Percentiles rank a stretch among this genome's conserved stretches.
Conservation (phyloP, 2,329 filamentous ascomycete genomes). For the Fusarium napiforme region DNA sequence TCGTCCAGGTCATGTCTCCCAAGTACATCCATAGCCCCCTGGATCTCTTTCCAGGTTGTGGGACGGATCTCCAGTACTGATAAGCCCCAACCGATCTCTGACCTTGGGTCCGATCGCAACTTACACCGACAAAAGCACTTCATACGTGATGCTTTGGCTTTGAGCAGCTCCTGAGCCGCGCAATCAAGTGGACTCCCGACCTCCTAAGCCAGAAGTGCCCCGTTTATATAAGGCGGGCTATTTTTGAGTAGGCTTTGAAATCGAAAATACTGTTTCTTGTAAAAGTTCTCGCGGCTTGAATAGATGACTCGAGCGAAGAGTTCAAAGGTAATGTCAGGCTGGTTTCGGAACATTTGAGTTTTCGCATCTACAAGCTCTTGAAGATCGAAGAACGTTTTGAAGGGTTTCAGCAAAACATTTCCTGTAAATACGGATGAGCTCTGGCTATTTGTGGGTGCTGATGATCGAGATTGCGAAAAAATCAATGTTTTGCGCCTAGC, state of each 20-base stretch:
- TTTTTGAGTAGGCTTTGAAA: slow-evolving; percentile 71
- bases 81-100: slow-evolving; percentile 42
- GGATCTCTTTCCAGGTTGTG: slow-evolving; percentile 47
- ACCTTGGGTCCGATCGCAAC: slow-evolving; percentile 32
- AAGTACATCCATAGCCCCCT: slow-evolving; percentile 37
- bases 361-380: slow-evolving; percentile 67
- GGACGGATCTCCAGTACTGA: slow-evolving; percentile 43
- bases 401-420: slow-evolving; percentile 27
- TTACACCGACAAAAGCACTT: slow-evolving; percentile 51
- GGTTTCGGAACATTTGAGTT: slow-evolving; percentile 43
- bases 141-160: slow-evolving; percentile 9
- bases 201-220: slow-evolving; percentile 45
- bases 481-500: background rate
- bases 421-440: background rate
- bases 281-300: slow-evolving; percentile 64
- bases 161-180: slow-evolving; percentile 41
- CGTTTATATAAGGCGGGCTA: slow-evolving; percentile 61
- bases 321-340: slow-evolving; percentile 64
- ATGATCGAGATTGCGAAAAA: slow-evolving; percentile 1
- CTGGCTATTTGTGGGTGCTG: slow-evolving; percentile 7
- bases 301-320: slow-evolving; percentile 70
- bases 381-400: slow-evolving; percentile 69
- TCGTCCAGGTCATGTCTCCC: slow-evolving; percentile 46
- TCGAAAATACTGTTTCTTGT: slow-evolving; percentile 69
- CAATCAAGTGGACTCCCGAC: slow-evolving; percentile 42